Conservation (phyloP, 2,329 filamentous ascomycete genomes). For the Penicillium digitatum region DNA sequence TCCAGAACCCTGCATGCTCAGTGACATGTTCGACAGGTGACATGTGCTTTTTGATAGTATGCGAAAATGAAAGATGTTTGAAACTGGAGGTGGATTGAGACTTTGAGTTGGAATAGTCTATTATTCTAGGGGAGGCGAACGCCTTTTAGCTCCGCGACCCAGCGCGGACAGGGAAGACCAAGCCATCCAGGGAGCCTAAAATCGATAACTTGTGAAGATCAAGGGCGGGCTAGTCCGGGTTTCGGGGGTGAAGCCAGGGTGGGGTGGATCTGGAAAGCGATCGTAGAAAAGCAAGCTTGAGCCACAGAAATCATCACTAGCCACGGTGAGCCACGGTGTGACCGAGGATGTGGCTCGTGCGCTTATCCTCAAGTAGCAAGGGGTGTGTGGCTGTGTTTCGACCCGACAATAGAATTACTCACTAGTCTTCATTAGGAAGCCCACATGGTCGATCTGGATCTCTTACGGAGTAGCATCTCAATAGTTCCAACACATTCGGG, state of each 20-base stretch:
- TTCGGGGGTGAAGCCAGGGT: constrained; percentile 11
- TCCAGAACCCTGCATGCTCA: constrained; percentile 30
- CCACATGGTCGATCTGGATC: constrained; percentile 2
- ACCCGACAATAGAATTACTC: neutral
- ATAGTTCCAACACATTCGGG: constrained; percentile 4
- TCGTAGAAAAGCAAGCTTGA: constrained; percentile 14
- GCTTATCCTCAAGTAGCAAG: constrained; percentile 13
- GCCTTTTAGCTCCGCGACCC: constrained; percentile 18
- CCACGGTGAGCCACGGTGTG: constrained; percentile 21
- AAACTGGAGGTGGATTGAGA: constrained; percentile 5
- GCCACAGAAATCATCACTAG: constrained; percentile 13
- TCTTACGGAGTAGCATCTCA: neutral
- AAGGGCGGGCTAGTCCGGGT: constrained; percentile 26
- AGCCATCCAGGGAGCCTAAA: constrained; percentile 17
- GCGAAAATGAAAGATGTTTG: neutral
- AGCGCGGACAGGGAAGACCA: constrained; percentile 16
- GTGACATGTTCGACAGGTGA: constrained; percentile 26
- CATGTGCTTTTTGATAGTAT: constrained; percentile 17
- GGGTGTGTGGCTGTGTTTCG: constrained; percentile 14
- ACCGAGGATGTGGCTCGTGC: constrained; percentile 22
- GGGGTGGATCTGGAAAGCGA: constrained; percentile 20
- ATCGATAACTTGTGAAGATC: constrained; percentile 26
- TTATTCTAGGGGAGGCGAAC: constrained; percentile 8
- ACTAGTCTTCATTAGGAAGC: neutral
- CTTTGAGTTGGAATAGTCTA: neutral